These are phyloP conservation scores for Trichopus zeylanicus DNA, from an alignment of 116 monocot genomes.

Conservation along the genomic window DNA sequence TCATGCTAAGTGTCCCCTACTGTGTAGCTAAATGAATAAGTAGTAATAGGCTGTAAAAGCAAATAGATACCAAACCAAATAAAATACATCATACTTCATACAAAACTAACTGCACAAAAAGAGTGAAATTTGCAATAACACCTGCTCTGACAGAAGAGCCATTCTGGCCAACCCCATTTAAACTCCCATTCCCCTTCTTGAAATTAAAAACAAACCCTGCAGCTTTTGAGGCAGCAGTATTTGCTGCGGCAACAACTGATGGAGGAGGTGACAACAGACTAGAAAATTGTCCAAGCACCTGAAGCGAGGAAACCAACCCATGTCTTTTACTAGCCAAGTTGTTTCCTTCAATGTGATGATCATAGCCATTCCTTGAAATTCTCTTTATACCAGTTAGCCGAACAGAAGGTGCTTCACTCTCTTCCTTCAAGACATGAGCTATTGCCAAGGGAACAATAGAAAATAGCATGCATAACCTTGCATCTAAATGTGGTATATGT, in stretches of 20 bases:
- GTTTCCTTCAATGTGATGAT: conserved; percentile 16
- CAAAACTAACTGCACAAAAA: not conserved
- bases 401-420: conserved; percentile 3
- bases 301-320: conserved; percentile 68
- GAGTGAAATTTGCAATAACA: too few relatives aligned
- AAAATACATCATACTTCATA: not conserved
- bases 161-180: conserved; percentile 13
- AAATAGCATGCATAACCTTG: conserved; percentile 75
- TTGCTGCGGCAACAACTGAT: conserved; percentile 56
- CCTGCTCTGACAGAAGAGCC: conserved; percentile 63
- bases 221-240: conserved; percentile 80
- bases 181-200: conserved; percentile 35
- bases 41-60: too few relatives aligned
- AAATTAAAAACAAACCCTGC: conserved; percentile 47
- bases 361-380: conserved; percentile 1
- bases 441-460: conserved; percentile 78
- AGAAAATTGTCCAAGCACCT: conserved; percentile 58
- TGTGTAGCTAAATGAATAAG: too few relatives aligned
- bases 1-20: too few relatives aligned
- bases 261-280: conserved; percentile 71
- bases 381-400: not conserved
- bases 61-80: not conserved
- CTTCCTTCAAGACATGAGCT: conserved; percentile 45
- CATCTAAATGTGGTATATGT: conserved; percentile 74
- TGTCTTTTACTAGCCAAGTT: conserved; percentile 45